Evolutionary conservation across 1,284 basidiomycete genomes (phyloP).

Genomic region (Sphagnurus paluster): DNA sequence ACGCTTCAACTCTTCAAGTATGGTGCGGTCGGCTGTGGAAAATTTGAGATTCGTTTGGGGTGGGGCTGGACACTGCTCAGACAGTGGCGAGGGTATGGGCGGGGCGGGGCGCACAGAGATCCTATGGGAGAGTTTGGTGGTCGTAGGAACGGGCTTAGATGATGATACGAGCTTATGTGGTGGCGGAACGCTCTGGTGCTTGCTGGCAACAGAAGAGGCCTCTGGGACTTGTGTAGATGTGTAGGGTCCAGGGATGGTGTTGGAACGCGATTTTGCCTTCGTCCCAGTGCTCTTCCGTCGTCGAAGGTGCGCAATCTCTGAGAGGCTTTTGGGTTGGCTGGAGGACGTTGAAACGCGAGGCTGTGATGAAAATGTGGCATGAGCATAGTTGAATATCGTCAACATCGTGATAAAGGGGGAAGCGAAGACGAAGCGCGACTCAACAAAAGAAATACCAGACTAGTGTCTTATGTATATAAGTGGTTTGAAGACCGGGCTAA

Average conservation of each 20-base stretch:
- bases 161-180: too few relatives aligned
- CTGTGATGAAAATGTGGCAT: conserved; percentile 21
- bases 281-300: conserved; percentile 36
- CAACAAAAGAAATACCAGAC: conserved; percentile 4
- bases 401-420: conserved; percentile 10
- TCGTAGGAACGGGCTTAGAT: conserved; percentile 11
- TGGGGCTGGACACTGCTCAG: neutral
- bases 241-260: conserved; percentile 8
- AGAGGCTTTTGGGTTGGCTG: conserved; percentile 25
- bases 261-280: conserved; percentile 26
- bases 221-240: conserved; percentile 3
- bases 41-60: conserved; percentile 33
- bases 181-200: neutral
- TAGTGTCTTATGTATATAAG: conserved; percentile 3
- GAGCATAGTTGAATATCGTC: conserved; percentile 11
- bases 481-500: conserved; percentile 11
- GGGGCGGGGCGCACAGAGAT: conserved; percentile 8
- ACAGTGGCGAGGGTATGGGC: conserved; percentile 4
- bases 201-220: neutral
- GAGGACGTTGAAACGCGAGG: conserved; percentile 28
- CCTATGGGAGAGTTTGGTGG: conserved; percentile 8
- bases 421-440: neutral
- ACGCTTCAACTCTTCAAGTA: conserved; percentile 53
- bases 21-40: conserved; percentile 59
- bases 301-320: conserved; percentile 32